Base-by-base conservation (phyloP, 805 yeast species). In the Zygosaccharomyces siamensis region DNA sequence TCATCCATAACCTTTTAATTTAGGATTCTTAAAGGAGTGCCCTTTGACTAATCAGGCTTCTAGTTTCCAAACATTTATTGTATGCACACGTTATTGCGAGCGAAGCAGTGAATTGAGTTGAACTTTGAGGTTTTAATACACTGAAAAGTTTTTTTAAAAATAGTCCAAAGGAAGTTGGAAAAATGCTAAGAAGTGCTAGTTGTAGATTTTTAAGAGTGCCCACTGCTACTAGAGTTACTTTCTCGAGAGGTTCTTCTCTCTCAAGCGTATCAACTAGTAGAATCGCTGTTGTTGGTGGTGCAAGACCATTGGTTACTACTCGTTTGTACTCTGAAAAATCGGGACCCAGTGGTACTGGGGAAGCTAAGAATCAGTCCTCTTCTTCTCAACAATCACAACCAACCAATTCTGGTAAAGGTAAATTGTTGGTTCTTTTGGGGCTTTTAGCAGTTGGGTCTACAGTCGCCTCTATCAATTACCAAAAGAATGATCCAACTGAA, bases 361-460 rank as follows among this genome's bases (percentile, higher is more conserved):
- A 23, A 23, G 24, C n/a, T 14, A 46, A 46, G 12, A 35, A 27
- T 23, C 41, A 51, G 33, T 36, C 49, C 1, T 14, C 33, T 12
- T 31, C 33, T n/a, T 14, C 37, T 7, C 37, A 4, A 33, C 37
- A 21, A n/a, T 5, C 37, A 33, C 21, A 18, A 7, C 20, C 37
- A 14, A 10, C 37, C 4, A 33, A 33, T 21, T 30, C 53, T 21
- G 39, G 44, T 21, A 46, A 49, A 36, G 71, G 71, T 7, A 69
- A 60, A 43, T 45, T 60, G 2, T 60, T 71, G 12, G 32, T 76
- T n/a, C 66, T 77, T 11, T 62, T 72, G 4, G 78, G 76, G 58
- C 42, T 61, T 6, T 51, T 71, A 24, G 83, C 80, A n/a, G 47
- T 73, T 14, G 81, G 78, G 30, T 70, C 81, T 3, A 73, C 82